Base-by-base conservation (phyloP, 176 grass and related monocot species). In the Tillandsia fasciculata region DNA sequence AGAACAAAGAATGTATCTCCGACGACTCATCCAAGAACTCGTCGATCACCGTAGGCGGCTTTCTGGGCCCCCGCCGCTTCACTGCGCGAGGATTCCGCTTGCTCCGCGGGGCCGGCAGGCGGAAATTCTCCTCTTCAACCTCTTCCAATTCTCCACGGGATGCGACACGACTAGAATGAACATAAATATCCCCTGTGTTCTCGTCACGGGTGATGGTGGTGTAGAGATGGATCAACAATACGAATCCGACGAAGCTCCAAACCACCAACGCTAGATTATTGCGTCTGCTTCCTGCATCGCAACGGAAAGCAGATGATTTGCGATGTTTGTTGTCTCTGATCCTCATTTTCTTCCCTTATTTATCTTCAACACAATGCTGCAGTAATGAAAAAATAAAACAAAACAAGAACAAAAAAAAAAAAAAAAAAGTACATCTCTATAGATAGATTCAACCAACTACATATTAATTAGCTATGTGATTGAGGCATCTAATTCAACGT, bases 1-100 rank as follows among this genome's bases (percentile, higher is more conserved):
- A 99, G 70, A 94, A 93, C 83, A 88, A 76, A 9, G 76, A 81
- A 64, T 99, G 95, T 49, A 99, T 83, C 0, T 91, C 82, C 13
- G 95, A 94, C 12, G 89, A 93, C 65, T 79, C 72, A 64, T 99
- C 95, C 75, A 99, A 77, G 72, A 93, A 99, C 78, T 93, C 95
- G 51, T 99, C 84, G 56, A 99, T 77, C 58, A 99, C 74, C 13
- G 95, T 74, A 22, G 90, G 69, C 0, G 82, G 77, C 72, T 86
- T 99, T 75, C 76, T 79, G 27, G 91, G 79, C 57, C 90, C 95
- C 74, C 84, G 93, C 72, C 95, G 82, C 77, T 84, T 88, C 72
- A 88, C 75, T 3, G 95, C 95, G 72, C 90, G 86, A 26, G 95
- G 90, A 67, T 90, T 90, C 80, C 89, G 86, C 74, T 86, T 69